Base-by-base conservation (phyloP, 2,329 filamentous ascomycete species). In the Talaromyces islandicus region DNA sequence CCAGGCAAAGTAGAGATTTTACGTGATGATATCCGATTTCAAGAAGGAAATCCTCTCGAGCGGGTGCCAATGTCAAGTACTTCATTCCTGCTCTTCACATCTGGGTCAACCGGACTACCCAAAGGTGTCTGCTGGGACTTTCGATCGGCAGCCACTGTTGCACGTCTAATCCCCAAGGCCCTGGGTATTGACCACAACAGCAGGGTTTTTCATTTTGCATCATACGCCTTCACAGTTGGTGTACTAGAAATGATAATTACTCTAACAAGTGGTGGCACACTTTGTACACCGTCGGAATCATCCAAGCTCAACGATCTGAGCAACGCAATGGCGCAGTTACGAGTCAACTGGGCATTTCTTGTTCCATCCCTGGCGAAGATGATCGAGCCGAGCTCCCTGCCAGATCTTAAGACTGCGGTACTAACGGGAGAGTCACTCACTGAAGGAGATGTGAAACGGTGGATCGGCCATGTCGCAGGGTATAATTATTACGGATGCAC, bases 151-250 rank as follows among this genome's bases (percentile, higher is more conserved):
- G 43, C 43, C 19, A 46, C 43, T 24, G 43, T 46, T 24, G 43
- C 43, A 1, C 43, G 43, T 24, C 9, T 46, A 12, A 46, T 46
- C 43, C 43, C 43, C 21, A 46, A 46, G 19, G 43, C 43, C 12
- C 43, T 46, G 1, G 43, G 43, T 3, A 46, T 4, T 24, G 43
- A 46, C 19, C 19, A 46, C 19, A 46, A 46, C n/a, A 46, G 41
- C 14, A 65, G 74, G 3, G 68, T 73, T 46, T 64, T 78, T 1
- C 73, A 78, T 56, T 77, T 76, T 50, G 70, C 73, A 1, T 71
- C 56, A 35, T 71, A 69, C 46, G 62, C 58, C 4, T 71, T 71
- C 51, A 68, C 69, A 55, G 61, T 62, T 4, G 51, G 35, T 7
- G 46, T 41, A 10, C 17, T 54, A 14, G 51, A 59, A 24, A 54